phyloP scores from a whole-genome alignment of 169 alveolate species.

The Amoebophrya sp. region DNA sequence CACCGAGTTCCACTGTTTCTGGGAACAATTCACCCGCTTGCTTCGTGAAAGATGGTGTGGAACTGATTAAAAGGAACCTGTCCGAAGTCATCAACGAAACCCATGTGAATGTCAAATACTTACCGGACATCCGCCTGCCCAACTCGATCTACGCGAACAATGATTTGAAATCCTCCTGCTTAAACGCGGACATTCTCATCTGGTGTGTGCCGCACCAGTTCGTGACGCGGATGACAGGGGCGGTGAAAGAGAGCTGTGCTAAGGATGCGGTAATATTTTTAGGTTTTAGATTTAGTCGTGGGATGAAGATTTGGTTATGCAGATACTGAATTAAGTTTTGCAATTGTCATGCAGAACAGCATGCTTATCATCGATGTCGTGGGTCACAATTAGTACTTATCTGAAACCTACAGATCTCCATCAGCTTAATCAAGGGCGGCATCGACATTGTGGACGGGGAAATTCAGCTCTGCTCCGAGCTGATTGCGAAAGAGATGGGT shows the following conservation, averaged over 20 bases:
- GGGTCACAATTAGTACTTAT: too few species aligned
- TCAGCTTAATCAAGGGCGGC: slow-evolving; percentile 48
- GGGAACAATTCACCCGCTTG: too few species aligned
- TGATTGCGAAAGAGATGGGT: slow-evolving; percentile 32
- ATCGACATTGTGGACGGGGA: slow-evolving; percentile 25
- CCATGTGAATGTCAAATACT: neutral
- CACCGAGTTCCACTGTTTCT: too few species aligned
- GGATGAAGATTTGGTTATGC: too few species aligned
- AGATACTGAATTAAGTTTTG: too few species aligned
- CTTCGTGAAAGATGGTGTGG: too few species aligned
- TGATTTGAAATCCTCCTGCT: neutral
- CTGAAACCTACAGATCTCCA: slow-evolving; percentile 19
- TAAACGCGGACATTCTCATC: neutral
- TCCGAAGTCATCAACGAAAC: neutral
- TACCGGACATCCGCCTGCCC: neutral
- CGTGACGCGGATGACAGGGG: neutral
- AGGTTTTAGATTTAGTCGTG: too few species aligned
- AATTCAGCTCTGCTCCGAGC: slow-evolving; percentile 26
- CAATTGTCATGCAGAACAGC: too few species aligned
- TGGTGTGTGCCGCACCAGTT: slow-evolving; percentile 19
- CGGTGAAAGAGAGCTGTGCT: neutral
- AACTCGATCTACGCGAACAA: neutral
- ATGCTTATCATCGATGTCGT: too few species aligned
- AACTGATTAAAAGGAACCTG: neutral
- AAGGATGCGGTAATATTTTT: neutral